Percentiles rank a stretch among this genome's conserved stretches.
Conservation (phyloP, 345 rosid species). For the Aethionema arabicum region DNA sequence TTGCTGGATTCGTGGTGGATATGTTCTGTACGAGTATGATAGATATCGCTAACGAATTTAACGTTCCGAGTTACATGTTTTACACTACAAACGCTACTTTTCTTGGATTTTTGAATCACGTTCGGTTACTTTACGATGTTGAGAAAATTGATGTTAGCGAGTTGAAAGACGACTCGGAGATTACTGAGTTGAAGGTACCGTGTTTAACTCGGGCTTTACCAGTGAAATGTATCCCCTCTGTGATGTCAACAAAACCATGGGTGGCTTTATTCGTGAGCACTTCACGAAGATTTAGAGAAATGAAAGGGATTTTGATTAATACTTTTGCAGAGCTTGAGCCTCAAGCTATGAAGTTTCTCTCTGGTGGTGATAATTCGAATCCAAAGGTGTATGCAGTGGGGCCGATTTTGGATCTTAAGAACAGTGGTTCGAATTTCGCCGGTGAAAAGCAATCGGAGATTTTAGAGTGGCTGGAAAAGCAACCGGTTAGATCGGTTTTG, state of each 20-base stretch:
- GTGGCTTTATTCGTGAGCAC: accelerated
- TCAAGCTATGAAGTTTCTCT: constrained; percentile 26
- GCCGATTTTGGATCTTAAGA: constrained; percentile 46
- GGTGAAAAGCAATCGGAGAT: constrained; percentile 23
- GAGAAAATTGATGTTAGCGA: constrained; percentile 29
- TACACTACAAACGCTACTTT: constrained; percentile 45
- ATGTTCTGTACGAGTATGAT: constrained; percentile 52
- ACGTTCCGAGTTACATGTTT: constrained; percentile 49
- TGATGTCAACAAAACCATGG: not conserved
- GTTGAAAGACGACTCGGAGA: constrained; percentile 41
- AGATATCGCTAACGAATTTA: constrained; percentile 49
- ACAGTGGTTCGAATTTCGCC: not conserved
- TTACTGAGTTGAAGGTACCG: constrained; percentile 37
- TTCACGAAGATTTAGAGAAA: constrained; percentile 23
- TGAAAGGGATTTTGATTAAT: constrained; percentile 52
- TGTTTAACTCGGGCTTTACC: constrained; percentile 39
- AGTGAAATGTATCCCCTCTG: constrained; percentile 36
- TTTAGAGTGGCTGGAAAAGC: constrained; percentile 56
- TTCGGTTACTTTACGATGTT: constrained; percentile 31
- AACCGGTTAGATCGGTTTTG: constrained; percentile 48
- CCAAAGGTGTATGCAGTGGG: constrained; percentile 52
- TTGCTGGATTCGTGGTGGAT: constrained; percentile 56
- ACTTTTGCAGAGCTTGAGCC: constrained; percentile 53
- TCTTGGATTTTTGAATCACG: constrained; percentile 33
- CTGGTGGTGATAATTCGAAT: constrained; percentile 7